Conservation (phyloP, 2,329 filamentous ascomycete species). For the Ramichloridium luteum region DNA sequence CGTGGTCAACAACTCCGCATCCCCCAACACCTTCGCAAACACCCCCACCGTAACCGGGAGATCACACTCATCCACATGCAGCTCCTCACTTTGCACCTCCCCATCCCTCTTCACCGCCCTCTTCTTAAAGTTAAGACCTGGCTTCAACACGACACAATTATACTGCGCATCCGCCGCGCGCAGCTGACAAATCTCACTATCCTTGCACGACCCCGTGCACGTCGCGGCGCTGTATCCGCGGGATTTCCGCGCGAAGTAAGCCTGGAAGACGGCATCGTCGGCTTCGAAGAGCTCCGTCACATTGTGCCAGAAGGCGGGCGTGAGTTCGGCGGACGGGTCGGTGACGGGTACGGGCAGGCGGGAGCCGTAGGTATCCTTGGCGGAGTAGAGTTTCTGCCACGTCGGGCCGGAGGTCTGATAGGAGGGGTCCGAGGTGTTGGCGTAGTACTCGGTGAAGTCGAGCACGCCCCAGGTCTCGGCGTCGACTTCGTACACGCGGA, state of each 20-base stretch:
- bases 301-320: constrained; percentile 48
- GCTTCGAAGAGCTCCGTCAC: constrained; percentile 39
- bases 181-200: constrained; percentile 40
- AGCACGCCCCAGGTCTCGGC: constrained; percentile 44
- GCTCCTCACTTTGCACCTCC: too few relatives aligned
- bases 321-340: constrained; percentile 34
- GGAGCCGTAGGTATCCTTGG: constrained; percentile 42
- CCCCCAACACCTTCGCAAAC: too few relatives aligned
- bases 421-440: constrained; percentile 36
- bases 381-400: constrained; percentile 47
- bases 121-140: not conserved
- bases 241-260: constrained; percentile 37
- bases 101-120: constrained; percentile 1
- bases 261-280: constrained; percentile 33
- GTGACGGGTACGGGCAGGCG: constrained; percentile 19
- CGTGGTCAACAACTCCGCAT: too few relatives aligned
- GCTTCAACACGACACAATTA: constrained; percentile 32
- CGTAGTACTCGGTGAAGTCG: constrained; percentile 43
- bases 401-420: constrained; percentile 34
- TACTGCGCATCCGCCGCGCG: constrained; percentile 42
- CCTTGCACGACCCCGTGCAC: constrained; percentile 35
- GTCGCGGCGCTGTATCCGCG: constrained; percentile 33
- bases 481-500: constrained; percentile 48
- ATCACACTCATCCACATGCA: too few relatives aligned
- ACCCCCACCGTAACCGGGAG: too few relatives aligned